phyloP scores from a whole-genome alignment of 257 asterid genomes.

The Solanum bukasovii region DNA sequence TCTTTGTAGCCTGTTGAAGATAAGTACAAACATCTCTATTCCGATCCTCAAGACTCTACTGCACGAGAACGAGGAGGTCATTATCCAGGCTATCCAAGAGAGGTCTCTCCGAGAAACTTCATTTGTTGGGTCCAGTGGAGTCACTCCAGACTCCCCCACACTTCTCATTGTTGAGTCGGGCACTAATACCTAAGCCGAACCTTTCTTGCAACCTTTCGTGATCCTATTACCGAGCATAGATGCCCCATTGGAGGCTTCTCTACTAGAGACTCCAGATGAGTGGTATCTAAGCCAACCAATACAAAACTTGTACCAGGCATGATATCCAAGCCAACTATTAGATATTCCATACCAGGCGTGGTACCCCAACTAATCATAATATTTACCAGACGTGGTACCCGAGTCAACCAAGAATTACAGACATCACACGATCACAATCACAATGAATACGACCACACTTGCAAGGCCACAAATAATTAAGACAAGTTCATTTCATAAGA shows the following conservation, averaged over 20 bases:
- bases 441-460: not conserved
- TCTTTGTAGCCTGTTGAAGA: not conserved
- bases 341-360: too few relatives aligned
- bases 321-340: not conserved
- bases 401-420: not conserved
- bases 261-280: not conserved
- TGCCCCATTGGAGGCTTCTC: not conserved
- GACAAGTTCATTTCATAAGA: too few relatives aligned
- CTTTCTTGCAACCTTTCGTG: not conserved
- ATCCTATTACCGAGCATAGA: not conserved
- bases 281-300: not conserved
- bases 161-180: not conserved
- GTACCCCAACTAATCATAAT: not conserved
- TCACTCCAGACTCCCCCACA: not conserved
- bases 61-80: not conserved
- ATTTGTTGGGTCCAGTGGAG: not conserved
- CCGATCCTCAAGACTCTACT: not conserved
- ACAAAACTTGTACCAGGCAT: not conserved
- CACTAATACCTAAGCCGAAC: not conserved
- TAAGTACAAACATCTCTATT: not conserved
- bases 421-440: not conserved
- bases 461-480: not conserved
- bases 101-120: not conserved
- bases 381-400: not conserved
- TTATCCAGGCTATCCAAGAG: not conserved